Conservation (phyloP, 768 basidiomycete genomes). For the Roridomyces roridus region DNA sequence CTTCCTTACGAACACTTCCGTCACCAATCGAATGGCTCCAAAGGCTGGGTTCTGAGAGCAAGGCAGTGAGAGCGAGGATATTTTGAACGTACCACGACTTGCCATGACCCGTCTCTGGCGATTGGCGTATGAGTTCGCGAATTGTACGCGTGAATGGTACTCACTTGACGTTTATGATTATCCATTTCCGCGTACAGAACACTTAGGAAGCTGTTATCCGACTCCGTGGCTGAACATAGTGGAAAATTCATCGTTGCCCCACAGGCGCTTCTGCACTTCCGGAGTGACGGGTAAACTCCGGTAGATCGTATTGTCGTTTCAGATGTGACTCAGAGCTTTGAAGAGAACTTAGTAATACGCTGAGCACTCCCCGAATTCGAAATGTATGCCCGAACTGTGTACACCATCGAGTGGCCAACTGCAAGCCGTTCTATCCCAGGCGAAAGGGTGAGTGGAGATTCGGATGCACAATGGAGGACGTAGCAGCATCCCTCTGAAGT, state of each 20-base stretch:
- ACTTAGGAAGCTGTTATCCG: conserved; percentile 30
- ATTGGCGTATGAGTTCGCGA: not conserved
- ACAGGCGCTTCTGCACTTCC: not conserved
- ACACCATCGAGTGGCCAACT: conserved; percentile 39
- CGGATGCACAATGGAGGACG: not conserved
- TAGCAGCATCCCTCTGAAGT: conserved; percentile 33
- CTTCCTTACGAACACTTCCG: conserved; percentile 44
- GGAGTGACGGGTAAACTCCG: conserved; percentile 35
- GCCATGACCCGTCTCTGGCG: conserved; percentile 5
- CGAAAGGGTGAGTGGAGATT: not conserved
- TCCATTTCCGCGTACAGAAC: conserved; percentile 41
- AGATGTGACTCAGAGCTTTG: conserved; percentile 52
- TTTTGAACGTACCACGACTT: not conserved
- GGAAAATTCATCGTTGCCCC: not conserved
- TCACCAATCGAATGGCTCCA: conserved; percentile 45
- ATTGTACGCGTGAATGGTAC: not conserved
- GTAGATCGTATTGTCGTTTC: conserved; percentile 46
- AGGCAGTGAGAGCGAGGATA: not conserved
- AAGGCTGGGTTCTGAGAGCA: conserved; percentile 50
- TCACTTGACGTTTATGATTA: conserved; percentile 47
- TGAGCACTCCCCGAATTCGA: conserved; percentile 36
- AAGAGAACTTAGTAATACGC: conserved; percentile 31
- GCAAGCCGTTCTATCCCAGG: conserved; percentile 27
- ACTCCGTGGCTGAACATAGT: not conserved
- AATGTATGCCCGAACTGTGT: conserved; percentile 42